Conservation (phyloP, 2,329 filamentous ascomycete species). For the Colletotrichum euphorbiae region DNA sequence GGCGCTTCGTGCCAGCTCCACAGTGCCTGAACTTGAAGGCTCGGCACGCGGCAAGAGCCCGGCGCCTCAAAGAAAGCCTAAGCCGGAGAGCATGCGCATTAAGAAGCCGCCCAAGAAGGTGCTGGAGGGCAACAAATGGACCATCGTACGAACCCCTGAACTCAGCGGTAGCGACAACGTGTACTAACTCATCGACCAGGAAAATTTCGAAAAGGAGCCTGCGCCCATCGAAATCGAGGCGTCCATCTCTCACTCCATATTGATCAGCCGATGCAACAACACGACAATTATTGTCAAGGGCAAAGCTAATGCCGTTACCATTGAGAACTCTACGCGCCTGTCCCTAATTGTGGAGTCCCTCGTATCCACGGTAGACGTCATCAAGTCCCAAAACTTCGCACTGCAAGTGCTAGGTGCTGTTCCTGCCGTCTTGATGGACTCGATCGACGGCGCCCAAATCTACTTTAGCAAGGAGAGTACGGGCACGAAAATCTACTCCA, state of each 20-base stretch:
- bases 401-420: constrained; percentile 89
- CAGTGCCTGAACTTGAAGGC: constrained; percentile 70
- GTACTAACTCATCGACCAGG: constrained; percentile 59
- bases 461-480: constrained; percentile 87
- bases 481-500: constrained; percentile 85
- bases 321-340: constrained; percentile 88
- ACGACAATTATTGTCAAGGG: constrained; percentile 89
- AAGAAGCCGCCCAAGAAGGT: constrained; percentile 86
- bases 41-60: constrained; percentile 81
- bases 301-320: constrained; percentile 96
- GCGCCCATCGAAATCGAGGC: constrained; percentile 85
- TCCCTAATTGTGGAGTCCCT: constrained; percentile 91
- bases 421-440: constrained; percentile 90
- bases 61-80: constrained; percentile 87
- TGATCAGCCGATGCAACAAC: constrained; percentile 93
- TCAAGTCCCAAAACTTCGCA: constrained; percentile 95
- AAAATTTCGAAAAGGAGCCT: constrained; percentile 86
- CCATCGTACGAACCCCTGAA: constrained; percentile 68
- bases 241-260: constrained; percentile 85
- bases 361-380: constrained; percentile 91
- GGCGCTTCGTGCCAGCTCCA: constrained; percentile 78
- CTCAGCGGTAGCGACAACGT: not conserved
- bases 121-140: constrained; percentile 92
- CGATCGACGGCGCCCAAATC: constrained; percentile 89
- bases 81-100: constrained; percentile 84